Base-by-base conservation (phyloP, 805 yeast species). In the Metschnikowia kunwiensis region DNA sequence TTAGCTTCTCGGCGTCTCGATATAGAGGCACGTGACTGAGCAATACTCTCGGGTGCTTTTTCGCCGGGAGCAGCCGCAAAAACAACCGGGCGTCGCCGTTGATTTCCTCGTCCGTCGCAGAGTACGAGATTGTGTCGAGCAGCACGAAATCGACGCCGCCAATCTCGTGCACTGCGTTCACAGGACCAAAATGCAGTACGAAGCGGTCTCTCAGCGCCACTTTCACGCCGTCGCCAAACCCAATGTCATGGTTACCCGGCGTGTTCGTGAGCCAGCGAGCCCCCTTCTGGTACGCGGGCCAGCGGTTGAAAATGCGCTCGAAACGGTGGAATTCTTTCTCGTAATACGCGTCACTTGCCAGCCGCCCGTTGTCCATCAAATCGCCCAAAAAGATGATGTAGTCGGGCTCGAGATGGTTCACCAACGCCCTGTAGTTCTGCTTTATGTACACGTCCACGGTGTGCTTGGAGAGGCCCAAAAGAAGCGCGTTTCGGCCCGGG, bases 381-480 rank as follows among this genome's bases (percentile, higher is more conserved):
- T 68, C 74, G 7, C 74, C 74, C 40, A 68, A 46, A 43, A 67
- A 68, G 35, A 65, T 50, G 20, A 67, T 47, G 40, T 59, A 60
- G 32, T 66, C 61, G 2, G 74, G 72, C 28, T 49, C 38, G 30
- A 66, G 50, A 20, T 50, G 54, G 2, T 43, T 34, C 20, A 63
- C 50, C n/a, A 68, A 34, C 5, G 63, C 53, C 36, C 51, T 49
- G 46, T 65, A 68, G 49, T 66, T 67, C 31, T 61, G 60, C 40
- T 61, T 55, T 27, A 68, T 31, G 42, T 66, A 66, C 10, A 49
- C 44, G 38, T 68, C 74, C 11, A 59, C 72, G 3, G 72, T 68
- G 43, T 68, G 73, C 38, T 67, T 51, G 1, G 70, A 63, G 14
- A 67, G 40, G 27, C 44, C 40, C 24, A 68, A 53, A 8, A 67